Base-by-base conservation (phyloP, 177 flowering plant genomes). In the Vitis hybrid region DNA sequence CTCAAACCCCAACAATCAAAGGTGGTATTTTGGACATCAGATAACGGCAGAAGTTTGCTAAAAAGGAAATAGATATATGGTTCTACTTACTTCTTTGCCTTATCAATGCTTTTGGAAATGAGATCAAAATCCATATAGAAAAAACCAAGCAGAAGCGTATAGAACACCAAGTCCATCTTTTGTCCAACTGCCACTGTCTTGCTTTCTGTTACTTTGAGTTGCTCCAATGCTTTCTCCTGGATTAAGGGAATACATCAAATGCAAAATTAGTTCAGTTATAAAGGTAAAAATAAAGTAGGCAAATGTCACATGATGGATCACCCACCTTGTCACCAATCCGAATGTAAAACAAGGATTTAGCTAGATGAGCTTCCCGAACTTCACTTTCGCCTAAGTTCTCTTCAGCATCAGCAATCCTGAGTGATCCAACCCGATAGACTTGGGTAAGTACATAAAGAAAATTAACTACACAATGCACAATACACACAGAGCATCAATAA, bases 111-210 rank as follows among this genome's bases (percentile, higher is more conserved):
- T 76, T 87, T 95, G 69, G 98, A 86, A 71, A 95, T 90, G 15
- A 93, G 94, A 79, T 93, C 97, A 77, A 95, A 95, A 77, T 95
- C 99, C 99, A 91, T 90, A 78, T 88, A 79, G 82, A 95, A 95
- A 71, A 95, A 89, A 49, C 90, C 99, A 70, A 93, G 80, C 79
- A 89, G 97, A 64, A 91, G 77, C 0, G 93, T 90, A 70, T 88
- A 80, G 72, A 93, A 93, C 26, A 95, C 99, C 78, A 95, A 79
- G 67, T 95, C 99, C 98, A 95, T 95, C 87, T 89, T 93, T 77
- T 93, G 98, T 23, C 99, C 99, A 68, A 93, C 98, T 13, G 99
- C 99, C 57, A 95, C 99, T n/a, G 99, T 95, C 77, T 95, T 95
- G 77, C 88, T 74, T 76, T 95, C 99, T 57, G 99, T 93, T 30